Percentiles rank a stretch among this genome's conserved stretches.
Conservation (phyloP, 192 early-diverging fungal genomes). For the Allomyces arbusculus region DNA sequence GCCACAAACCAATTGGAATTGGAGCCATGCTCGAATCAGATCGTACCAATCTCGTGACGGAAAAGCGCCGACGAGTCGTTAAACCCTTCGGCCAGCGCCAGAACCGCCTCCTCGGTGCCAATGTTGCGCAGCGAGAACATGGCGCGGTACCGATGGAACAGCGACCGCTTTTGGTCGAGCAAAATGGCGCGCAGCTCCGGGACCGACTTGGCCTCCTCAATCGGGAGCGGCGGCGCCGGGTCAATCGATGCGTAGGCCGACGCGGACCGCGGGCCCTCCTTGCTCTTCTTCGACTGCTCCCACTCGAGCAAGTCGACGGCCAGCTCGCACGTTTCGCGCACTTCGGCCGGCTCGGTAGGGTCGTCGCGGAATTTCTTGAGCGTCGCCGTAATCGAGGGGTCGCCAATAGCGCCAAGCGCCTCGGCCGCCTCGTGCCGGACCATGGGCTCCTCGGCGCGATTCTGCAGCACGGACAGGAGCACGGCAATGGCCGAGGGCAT, state of each 20-base stretch:
- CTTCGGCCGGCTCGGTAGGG: conserved; percentile 21
- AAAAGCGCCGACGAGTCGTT: conserved; percentile 57
- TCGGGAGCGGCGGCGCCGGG: conserved; percentile 61
- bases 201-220: conserved; percentile 31
- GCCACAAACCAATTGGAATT: too few relatives aligned
- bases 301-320: conserved; percentile 71
- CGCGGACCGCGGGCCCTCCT: conserved; percentile 9
- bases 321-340: conserved; percentile 77
- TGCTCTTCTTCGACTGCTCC: conserved; percentile 36
- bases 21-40: neutral
- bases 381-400: conserved; percentile 36
- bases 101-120: conserved; percentile 56
- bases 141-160: conserved; percentile 83
- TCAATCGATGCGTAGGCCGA: conserved; percentile 58
- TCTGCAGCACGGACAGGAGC: conserved; percentile 44
- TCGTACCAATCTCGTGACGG: conserved; percentile 58
- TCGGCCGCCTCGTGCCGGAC: conserved; percentile 96
- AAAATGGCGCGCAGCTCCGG: conserved; percentile 41
- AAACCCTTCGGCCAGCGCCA: conserved; percentile 68
- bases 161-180: conserved; percentile 39
- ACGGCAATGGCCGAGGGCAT: conserved; percentile 52
- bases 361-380: conserved; percentile 61
- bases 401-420: conserved; percentile 81
- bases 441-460: conserved; percentile 63
- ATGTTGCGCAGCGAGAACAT: conserved; percentile 89